Conservation (phyloP, 2,329 filamentous ascomycete species). For the Seiridium cupressi region DNA sequence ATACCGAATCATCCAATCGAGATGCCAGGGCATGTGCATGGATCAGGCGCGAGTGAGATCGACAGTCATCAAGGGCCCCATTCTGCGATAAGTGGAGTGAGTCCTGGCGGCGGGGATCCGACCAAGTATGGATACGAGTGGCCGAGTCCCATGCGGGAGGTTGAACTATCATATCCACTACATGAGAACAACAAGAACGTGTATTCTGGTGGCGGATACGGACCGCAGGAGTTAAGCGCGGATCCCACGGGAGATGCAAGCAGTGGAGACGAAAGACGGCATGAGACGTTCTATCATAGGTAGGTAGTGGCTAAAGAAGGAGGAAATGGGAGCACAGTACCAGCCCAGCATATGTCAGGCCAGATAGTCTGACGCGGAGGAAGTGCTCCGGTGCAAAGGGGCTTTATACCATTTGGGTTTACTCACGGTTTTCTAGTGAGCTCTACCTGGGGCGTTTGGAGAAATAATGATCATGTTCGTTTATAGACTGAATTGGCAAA, state of each 20-base stretch:
- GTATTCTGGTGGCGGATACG: conserved; percentile 3
- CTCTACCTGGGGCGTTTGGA: no score
- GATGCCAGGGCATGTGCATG: background rate
- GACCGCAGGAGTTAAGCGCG: background rate
- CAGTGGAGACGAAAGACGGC: background rate
- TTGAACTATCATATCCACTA: background rate
- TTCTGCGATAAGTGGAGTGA: background rate
- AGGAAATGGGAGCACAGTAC: no score
- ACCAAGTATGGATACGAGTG: background rate
- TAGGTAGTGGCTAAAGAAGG: background rate
- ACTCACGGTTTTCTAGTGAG: no score
- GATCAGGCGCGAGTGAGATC: background rate
- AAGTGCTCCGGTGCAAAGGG: no score
- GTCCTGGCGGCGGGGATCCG: background rate
- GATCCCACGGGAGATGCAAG: background rate
- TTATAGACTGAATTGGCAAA: no score
- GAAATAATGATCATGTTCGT: no score
- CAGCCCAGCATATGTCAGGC: no score
- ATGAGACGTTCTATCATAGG: conserved; percentile 2
- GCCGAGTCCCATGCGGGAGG: background rate
- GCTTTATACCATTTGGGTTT: no score
- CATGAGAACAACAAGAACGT: background rate
- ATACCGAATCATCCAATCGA: conserved; percentile 5
- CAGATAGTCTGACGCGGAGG: no score
- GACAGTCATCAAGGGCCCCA: background rate